phyloP scores from a whole-genome alignment of 306 rosid species.

The Ochetophila trinervis region DNA sequence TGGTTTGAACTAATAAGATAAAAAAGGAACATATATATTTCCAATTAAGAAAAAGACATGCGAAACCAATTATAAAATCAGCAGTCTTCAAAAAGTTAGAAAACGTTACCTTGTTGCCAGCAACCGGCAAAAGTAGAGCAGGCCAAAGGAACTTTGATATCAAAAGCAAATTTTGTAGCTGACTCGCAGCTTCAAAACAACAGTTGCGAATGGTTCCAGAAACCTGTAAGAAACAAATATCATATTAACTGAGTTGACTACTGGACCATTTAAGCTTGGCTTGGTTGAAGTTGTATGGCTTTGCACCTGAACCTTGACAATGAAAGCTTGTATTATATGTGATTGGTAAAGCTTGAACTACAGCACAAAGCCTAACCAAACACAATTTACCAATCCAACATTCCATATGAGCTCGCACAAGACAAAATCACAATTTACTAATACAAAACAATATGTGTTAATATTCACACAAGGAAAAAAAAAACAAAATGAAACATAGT shows the following conservation, averaged over 20 bases:
- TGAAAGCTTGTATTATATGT: background rate
- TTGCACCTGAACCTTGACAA: conserved; percentile 1
- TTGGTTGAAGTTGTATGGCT: conserved; percentile 6
- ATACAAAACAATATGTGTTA: too few species aligned
- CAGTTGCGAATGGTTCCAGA: conserved; percentile 93
- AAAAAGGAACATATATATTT: background rate
- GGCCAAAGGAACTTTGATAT: conserved; percentile 98
- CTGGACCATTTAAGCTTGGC: background rate
- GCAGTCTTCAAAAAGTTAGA: background rate
- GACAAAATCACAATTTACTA: too few species aligned
- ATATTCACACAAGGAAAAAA: too few species aligned
- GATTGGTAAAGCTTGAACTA: too few species aligned
- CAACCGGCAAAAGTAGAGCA: conserved; percentile 90
- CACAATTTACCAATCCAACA: too few species aligned
- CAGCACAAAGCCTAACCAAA: too few species aligned
- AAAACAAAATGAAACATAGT: conserved; percentile 26
- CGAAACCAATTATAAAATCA: background rate
- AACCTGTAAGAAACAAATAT: conserved; percentile 47
- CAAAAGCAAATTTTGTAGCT: conserved; percentile 81
- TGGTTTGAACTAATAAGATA: background rate
- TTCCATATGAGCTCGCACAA: too few species aligned
- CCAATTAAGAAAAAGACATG: background rate
- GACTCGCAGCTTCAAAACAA: conserved; percentile 84
- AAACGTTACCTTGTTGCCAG: conserved; percentile 76
- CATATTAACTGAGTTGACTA: conserved; percentile 18